Base-by-base conservation (phyloP, 2,329 filamentous ascomycete genomes). In the Verticillium nonalfalfae region DNA sequence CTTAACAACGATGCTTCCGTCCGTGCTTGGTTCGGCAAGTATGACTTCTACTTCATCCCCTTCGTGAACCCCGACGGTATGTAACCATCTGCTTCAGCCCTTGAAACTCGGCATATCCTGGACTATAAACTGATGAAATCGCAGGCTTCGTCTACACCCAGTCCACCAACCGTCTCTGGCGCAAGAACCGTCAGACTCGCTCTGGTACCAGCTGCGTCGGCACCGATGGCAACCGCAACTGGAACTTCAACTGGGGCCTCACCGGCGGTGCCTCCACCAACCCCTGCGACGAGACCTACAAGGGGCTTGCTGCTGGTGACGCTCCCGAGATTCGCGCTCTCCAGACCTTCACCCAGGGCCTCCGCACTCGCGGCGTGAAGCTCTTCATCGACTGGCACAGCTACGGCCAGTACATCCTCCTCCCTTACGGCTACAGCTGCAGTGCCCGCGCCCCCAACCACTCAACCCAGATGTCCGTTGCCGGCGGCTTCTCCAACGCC, bases 21-120 rank as follows among this genome's bases (percentile, higher is more conserved):
- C 10, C 72, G 70, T 3, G 40, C 57, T 3, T 79, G 80, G 65
- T 76, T 85, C 57, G 76, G 85, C 70, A 79, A 76, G 58, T 85
- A 83, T 69, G 85, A 87, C 74, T 83, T 84, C 70, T 88, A 83
- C 73, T 81, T 88, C 65, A 75, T 82, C 65, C 79, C 80, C 2
- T 70, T 83, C 38, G 79, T 81, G 40, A 84, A 85, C 67, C 81
- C 82, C 1, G 81, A 84, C 66, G 80, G 76, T 76, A 66, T 62
- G 71, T 57, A 26, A 3, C 3, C 26, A 26, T 7, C 3, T 38
- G 14, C 45, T 11, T 50, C 18, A 15, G 11, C 39, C 14, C 39
- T 45, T 15, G 4, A 18, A 9, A 50, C 45, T 21, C 18, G 7
- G 26, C 4, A 50, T n/a, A 21, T 18, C 45, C 21, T 2, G 13